Conservation (phyloP, 2,329 filamentous ascomycete genomes). For the Lithohypha guttulata region DNA sequence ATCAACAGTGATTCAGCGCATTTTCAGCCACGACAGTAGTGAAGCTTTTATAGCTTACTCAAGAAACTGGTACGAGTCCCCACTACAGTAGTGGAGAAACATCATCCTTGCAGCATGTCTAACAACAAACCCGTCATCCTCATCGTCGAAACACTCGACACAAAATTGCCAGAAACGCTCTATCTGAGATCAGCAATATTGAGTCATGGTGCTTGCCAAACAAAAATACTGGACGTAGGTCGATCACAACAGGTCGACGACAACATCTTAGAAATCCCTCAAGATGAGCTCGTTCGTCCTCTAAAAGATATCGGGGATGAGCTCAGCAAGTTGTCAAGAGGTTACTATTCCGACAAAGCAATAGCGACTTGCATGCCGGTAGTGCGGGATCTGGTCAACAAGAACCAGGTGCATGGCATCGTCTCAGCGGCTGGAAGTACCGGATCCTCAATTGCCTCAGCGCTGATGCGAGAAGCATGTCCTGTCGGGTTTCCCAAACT, state of each 20-base stretch:
- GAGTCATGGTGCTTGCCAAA: slow-evolving; percentile 23
- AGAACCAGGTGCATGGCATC: slow-evolving; percentile 42
- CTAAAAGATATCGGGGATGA: slow-evolving; percentile 24
- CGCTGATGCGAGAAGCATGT: slow-evolving; percentile 47
- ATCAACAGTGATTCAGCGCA: too few relatives aligned
- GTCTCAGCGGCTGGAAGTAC: slow-evolving; percentile 53
- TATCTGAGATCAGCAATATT: slow-evolving; percentile 43
- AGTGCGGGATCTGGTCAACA: slow-evolving; percentile 32
- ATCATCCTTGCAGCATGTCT: slow-evolving; percentile 16
- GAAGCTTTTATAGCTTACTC: too few relatives aligned
- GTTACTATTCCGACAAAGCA: slow-evolving; percentile 48
- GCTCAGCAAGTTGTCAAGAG: slow-evolving; percentile 36
- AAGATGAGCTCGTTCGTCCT: slow-evolving; percentile 33
- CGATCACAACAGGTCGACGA: slow-evolving; percentile 26
- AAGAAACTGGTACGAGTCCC: too few relatives aligned
- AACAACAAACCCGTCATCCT: slow-evolving; percentile 34
- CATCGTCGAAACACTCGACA: slow-evolving; percentile 54
- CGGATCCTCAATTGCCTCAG: slow-evolving; percentile 50
- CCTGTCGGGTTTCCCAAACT: slow-evolving; percentile 60
- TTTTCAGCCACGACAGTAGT: too few relatives aligned
- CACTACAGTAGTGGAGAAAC: slow-evolving; percentile 1
- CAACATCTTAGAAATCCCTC: slow-evolving; percentile 28
- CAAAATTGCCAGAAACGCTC: slow-evolving; percentile 50
- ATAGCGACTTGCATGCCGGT: slow-evolving; percentile 36
- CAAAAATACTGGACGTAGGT: slow-evolving; percentile 48